phyloP scores from a whole-genome alignment of 192 early-diverging fungal species.

The Ramicandelaber brevisporus region DNA sequence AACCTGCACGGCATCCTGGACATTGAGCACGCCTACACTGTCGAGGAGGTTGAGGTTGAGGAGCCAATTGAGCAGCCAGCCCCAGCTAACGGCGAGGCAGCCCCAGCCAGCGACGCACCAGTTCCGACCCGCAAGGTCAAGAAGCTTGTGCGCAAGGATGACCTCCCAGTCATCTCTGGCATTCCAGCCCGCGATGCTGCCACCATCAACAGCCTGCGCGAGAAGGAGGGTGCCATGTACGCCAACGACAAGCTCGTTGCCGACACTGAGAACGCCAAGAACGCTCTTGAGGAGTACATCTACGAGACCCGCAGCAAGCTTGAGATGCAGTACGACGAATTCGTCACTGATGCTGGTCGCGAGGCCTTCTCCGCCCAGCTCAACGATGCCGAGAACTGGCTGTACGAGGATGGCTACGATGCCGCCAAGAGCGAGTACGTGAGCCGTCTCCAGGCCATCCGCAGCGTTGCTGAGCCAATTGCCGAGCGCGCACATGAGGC shows the following conservation, averaged over 20 bases:
- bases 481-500: slow-evolving; percentile 54
- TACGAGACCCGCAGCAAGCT: slow-evolving; percentile 84
- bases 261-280: slow-evolving; percentile 83
- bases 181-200: slow-evolving; percentile 28
- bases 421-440: slow-evolving; percentile 70
- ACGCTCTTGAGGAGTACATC: slow-evolving; percentile 93
- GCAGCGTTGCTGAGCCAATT: slow-evolving; percentile 59
- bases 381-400: slow-evolving; percentile 81
- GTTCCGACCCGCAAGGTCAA: slow-evolving; percentile 56
- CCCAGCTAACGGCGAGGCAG: slow-evolving; percentile 30
- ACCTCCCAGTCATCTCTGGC: slow-evolving; percentile 40
- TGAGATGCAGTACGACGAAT: slow-evolving; percentile 42
- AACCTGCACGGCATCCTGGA: slow-evolving; percentile 60
- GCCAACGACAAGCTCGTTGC: slow-evolving; percentile 64
- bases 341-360: slow-evolving; percentile 41
- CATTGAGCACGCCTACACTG: slow-evolving; percentile 62
- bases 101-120: slow-evolving; percentile 10
- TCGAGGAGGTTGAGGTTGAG: slow-evolving; percentile 70
- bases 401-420: slow-evolving; percentile 93
- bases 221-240: slow-evolving; percentile 67
- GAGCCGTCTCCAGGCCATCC: slow-evolving; percentile 54
- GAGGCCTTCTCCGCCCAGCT: slow-evolving; percentile 38
- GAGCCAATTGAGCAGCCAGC: slow-evolving; percentile 32
- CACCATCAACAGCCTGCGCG: slow-evolving; percentile 33
- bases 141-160: slow-evolving; percentile 72